Percentiles rank a stretch among this genome's conserved stretches.
Conservation (phyloP, 192 early-diverging fungal genomes). For the Phlyctochytrium planicorne region DNA sequence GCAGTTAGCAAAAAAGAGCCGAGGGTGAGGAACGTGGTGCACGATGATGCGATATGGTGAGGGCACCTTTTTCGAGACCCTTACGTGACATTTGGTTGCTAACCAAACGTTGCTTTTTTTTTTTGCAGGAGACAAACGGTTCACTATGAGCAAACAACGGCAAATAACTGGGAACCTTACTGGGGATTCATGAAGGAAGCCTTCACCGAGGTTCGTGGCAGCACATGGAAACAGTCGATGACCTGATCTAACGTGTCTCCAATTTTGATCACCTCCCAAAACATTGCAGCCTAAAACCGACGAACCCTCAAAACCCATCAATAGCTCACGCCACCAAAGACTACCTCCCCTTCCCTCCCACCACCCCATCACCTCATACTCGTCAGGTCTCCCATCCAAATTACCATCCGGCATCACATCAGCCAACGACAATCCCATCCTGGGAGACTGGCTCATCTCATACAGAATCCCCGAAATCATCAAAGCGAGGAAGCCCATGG, state of each 20-base stretch:
- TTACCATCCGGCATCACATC: conserved; percentile 39
- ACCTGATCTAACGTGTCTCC: too few relatives aligned
- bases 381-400: conserved; percentile 50
- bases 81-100: not conserved
- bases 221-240: too few relatives aligned
- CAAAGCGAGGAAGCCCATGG: conserved; percentile 30
- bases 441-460: conserved; percentile 41
- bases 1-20: conserved; percentile 22
- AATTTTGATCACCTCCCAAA: too few relatives aligned
- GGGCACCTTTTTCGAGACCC: not conserved
- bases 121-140: conserved; percentile 50
- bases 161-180: conserved; percentile 47
- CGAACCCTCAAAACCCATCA: not conserved
- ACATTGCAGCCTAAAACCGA: not conserved
- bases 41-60: conserved; percentile 53
- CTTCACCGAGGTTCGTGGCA: conserved; percentile 26
- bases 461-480: conserved; percentile 44
- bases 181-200: conserved; percentile 57
- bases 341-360: not conserved
- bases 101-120: not conserved
- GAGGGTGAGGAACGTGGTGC: conserved; percentile 41
- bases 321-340: not conserved
- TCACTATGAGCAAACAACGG: conserved; percentile 48
- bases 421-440: conserved; percentile 28
- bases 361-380: conserved; percentile 5